These are phyloP conservation scores for Paramecium primaurelia DNA, from an alignment of 73 alveolate species.

Conservation along the genomic window DNA sequence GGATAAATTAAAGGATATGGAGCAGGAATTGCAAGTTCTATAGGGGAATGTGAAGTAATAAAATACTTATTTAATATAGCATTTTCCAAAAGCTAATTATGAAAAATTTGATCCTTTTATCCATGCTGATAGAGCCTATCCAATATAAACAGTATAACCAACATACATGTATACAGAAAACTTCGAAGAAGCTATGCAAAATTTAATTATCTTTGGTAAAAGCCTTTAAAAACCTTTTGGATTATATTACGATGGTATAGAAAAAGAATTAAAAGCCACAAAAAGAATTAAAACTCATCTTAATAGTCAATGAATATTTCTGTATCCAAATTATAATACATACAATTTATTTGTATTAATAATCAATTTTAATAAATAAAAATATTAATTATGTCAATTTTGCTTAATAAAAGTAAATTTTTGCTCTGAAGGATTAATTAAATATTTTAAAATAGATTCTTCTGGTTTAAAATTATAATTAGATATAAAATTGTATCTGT, in stretches of 20 bases:
- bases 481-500: conserved; percentile 55
- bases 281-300: conserved; percentile 29
- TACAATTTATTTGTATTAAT: neutral
- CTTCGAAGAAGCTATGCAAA: conserved; percentile 21
- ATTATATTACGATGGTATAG: neutral
- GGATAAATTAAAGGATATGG: conserved; percentile 53
- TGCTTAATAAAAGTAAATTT: conserved; percentile 22
- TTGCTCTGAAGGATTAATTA: conserved; percentile 46
- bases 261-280: neutral
- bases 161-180: conserved; percentile 26
- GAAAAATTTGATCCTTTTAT: conserved; percentile 48
- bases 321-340: neutral
- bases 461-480: conserved; percentile 44
- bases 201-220: conserved; percentile 15
- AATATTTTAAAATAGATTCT: conserved; percentile 27
- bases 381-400: neutral
- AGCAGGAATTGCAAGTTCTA: conserved; percentile 50
- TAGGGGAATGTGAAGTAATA: conserved; percentile 20
- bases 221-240: conserved; percentile 13
- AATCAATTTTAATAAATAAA: neutral
- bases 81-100: conserved; percentile 26
- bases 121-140: neutral
- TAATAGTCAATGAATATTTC: neutral
- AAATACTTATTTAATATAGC: neutral
- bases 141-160: conserved; percentile 2